Evolutionary conservation across 2,329 filamentous ascomycete species (phyloP), one percentile per base, ranked within the genome.

Genomic region (Sodiomyces alkalinus): DNA sequence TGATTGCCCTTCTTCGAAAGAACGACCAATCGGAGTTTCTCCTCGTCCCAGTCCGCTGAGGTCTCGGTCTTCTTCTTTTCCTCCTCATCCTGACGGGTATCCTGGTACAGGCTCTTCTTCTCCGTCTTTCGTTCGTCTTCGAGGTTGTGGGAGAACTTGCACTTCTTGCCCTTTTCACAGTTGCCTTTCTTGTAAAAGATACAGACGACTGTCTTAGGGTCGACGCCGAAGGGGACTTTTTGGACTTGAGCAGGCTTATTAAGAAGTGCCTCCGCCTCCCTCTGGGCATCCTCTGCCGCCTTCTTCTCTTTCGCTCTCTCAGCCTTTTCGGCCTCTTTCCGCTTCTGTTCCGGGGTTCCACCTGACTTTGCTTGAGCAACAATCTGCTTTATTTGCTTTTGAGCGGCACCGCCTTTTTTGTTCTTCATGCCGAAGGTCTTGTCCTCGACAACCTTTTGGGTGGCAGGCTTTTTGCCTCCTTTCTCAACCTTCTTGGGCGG

Each of bases 401-500:
- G 82, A 31, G 85, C 87, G 29, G 73, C 76, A 32, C 74, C 79
- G 42, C 90, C 90, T 67, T 94, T 98, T 65, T 98, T 98, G 52
- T 98, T 98, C 62, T 98, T 98, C 90, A 98, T 96, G 45, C 90
- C 90, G 66, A 98, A 98, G 27, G 90, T 93, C 62, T 87, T 90
- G 64, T 98, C 90, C 38, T 90, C 83, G 38, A 85, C 80, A 24
- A 64, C 46, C 59, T 83, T 83, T 42, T 59, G 44, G 33, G 60
- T 53, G 14, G 59, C 49, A 31, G 59, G 52, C 58, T 68, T 70
- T 58, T 74, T 74, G 28, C 39, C 47, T 31, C 45, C 57, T 40
- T 70, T 62, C 31, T 69, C 62, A 33, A 56, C 51, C 44, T 66
- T 68, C 53, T 85, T 85, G 33, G 80, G 80, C 52, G 80, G 62